A percentile compares a stretch with the other conserved stretches of the same genome.
Evolutionary conservation across 495 filamentous ascomycete species (phyloP).

Genomic region (Trichoderma parareesei): DNA sequence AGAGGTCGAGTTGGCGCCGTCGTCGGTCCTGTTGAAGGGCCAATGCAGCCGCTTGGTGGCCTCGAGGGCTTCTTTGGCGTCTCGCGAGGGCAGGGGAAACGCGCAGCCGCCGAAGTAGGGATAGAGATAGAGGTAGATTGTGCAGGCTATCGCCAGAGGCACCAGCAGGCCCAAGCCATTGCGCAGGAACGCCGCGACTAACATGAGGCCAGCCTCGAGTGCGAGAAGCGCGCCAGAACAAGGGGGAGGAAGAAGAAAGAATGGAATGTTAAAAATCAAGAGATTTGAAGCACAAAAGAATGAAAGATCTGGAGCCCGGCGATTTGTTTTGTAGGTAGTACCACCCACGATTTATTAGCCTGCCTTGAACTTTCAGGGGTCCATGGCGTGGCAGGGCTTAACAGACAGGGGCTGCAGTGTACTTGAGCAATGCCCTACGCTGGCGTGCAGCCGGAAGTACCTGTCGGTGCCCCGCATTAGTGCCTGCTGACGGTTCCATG

Average conservation of each 20-base stretch:
- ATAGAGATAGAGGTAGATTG: slow-evolving; percentile 80
- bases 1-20: slow-evolving; percentile 15
- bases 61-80: slow-evolving; percentile 27
- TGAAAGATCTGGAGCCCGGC: background rate
- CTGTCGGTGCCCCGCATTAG: slow-evolving; percentile 4
- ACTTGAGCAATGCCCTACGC: background rate
- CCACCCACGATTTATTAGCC: no score
- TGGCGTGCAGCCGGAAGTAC: background rate
- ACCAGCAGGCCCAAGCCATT: slow-evolving; percentile 56
- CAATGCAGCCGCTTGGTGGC: slow-evolving; percentile 45
- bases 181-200: slow-evolving; percentile 50
- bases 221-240: background rate
- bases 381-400: background rate
- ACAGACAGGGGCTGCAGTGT: background rate
- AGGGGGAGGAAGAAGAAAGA: background rate
- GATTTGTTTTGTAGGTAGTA: background rate
- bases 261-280: background rate
- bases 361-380: no score
- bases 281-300: background rate
- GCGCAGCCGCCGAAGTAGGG: slow-evolving; percentile 74
- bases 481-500: background rate
- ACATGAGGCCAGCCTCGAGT: slow-evolving; percentile 25
- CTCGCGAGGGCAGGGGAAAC: slow-evolving; percentile 52
- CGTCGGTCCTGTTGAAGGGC: slow-evolving; percentile 10
- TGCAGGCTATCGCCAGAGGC: slow-evolving; percentile 59